Evolutionary conservation across 164 flowering plant species (phyloP).

Genomic region (Cinnamomum micranthum): DNA sequence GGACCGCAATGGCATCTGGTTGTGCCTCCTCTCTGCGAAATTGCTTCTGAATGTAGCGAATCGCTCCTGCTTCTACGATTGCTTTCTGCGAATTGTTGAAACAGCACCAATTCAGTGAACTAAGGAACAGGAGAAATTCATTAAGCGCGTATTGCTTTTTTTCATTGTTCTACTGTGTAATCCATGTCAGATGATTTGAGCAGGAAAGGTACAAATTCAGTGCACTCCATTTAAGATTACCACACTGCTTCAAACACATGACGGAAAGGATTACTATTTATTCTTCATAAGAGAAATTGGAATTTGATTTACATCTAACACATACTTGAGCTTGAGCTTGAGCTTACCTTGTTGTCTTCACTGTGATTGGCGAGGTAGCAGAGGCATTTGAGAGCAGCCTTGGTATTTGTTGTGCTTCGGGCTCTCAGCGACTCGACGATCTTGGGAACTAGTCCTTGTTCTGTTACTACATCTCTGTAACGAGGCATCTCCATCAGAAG

Average conservation of each 20-base stretch:
- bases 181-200: neutral
- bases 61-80: conserved; percentile 21
- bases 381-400: conserved; percentile 28
- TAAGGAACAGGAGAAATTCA: too few species aligned
- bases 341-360: conserved; percentile 22
- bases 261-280: neutral
- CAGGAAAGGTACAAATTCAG: neutral
- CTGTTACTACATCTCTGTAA: conserved; percentile 13
- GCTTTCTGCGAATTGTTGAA: conserved; percentile 11
- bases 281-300: neutral
- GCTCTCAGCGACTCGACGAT: conserved; percentile 14
- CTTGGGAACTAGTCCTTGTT: conserved; percentile 17
- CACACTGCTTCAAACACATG: neutral
- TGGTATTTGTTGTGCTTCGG: conserved; percentile 4
- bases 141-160: too few species aligned
- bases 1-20: conserved; percentile 17
- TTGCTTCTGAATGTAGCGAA: conserved; percentile 16
- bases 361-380: conserved; percentile 14
- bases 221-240: neutral
- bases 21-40: conserved; percentile 15
- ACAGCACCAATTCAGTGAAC: neutral
- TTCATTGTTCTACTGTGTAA: too few species aligned
- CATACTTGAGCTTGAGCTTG: neutral
- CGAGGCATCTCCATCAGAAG: conserved; percentile 13
- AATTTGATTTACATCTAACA: neutral